phyloP scores from a whole-genome alignment of 1,139 yeast species.

The Geotrichum carabidarum region DNA sequence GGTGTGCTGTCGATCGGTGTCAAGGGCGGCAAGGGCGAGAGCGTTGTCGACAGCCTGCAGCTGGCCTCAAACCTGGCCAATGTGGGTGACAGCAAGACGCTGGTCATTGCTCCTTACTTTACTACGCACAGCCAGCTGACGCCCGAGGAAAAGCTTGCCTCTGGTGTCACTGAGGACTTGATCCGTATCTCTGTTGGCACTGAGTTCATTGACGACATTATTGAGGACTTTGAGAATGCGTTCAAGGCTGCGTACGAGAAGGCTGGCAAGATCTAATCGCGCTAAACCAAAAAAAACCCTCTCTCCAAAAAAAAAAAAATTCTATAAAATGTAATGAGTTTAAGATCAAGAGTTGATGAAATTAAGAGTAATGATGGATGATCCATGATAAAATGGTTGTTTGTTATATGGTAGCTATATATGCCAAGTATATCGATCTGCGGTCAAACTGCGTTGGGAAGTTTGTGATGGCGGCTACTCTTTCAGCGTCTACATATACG shows the following conservation, averaged over 20 bases:
- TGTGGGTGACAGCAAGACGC: slow-evolving; percentile 92
- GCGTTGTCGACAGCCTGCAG: slow-evolving; percentile 74
- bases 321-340: no score
- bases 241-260: slow-evolving; percentile 39
- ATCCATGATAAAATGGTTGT: no score
- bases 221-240: slow-evolving; percentile 80
- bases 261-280: not conserved
- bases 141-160: slow-evolving; percentile 69
- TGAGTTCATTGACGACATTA: slow-evolving; percentile 82
- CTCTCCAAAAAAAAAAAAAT: no score
- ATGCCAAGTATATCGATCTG: no score
- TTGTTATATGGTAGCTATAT: no score
- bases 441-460: no score
- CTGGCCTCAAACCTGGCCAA: slow-evolving; percentile 90
- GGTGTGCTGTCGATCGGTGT: slow-evolving; percentile 88
- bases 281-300: not conserved
- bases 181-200: slow-evolving; percentile 88
- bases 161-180: slow-evolving; percentile 84
- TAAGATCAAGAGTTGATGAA: no score
- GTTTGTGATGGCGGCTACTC: no score
- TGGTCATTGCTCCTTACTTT: slow-evolving; percentile 90
- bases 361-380: no score
- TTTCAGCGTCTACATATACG: no score
- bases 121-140: slow-evolving; percentile 91
- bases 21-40: slow-evolving; percentile 60